Base-by-base conservation (phyloP, 345 rosid species). In the Dipteronia dyeriana region DNA sequence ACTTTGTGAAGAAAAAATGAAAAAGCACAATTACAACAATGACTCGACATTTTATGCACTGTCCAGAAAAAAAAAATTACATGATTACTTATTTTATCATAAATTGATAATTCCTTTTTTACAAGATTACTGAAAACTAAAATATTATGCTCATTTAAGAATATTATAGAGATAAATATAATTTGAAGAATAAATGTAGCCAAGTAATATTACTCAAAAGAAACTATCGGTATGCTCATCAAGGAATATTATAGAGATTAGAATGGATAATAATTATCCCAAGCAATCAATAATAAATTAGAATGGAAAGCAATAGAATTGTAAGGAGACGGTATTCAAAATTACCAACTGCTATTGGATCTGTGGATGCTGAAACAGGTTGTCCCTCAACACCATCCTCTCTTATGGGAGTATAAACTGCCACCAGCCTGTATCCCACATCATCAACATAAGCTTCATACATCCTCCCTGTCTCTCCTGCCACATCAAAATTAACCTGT, bases 391-490 rank as follows among this genome's bases (percentile, higher is more conserved):
- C 85, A 78, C 97, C 99, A 84, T 95, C 99, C 41, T 95, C 98
- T 76, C 98, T 88, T 41, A 90, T 76, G 14, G 98, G 99, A 73
- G 98, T 91, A 79, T 93, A 93, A 69, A 95, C 81, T 75, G 94
- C 96, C 49, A 95, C 99, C 66, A 95, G 75, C 79, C 99, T 88
- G 82, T 95, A 95, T 29, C 99, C 98, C 72, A 95, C 99, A 82
- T 95, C 99, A 84, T 95, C 99, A n/a, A 93, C 99, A 88, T 95
- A 93, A 75, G 97, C 97, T 86, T 95, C 98, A 56, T 95, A 95
- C 94, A 88, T 91, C 85, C 89, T 90, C 79, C 93, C 99, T 0
- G 88, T 91, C 85, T 95, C 99, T 75, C 99, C 99, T 93, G 88
- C 84, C 85, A 80, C 53, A 75, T 78, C 79, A 75, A 25, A 73